These are phyloP conservation scores for Kalaharituber pfeilii DNA, from an alignment of 2,329 filamentous ascomycete genomes.

Conservation along the genomic window DNA sequence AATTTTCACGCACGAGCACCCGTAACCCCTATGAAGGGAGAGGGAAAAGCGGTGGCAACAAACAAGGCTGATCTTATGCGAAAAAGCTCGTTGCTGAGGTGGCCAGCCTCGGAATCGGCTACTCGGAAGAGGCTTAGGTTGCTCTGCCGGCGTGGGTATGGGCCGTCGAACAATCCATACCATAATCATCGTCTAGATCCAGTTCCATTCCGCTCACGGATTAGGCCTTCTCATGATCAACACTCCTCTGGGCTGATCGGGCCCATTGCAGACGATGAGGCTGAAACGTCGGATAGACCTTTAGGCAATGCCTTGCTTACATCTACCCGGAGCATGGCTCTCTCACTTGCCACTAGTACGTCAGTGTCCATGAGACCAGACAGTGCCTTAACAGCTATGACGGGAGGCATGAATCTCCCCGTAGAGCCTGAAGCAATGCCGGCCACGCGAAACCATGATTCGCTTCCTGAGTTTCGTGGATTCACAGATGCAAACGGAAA, in stretches of 20 bases:
- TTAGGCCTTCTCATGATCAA: constrained; percentile 37
- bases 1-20: constrained; percentile 15
- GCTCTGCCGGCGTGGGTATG: constrained; percentile 33
- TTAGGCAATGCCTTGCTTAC: constrained; percentile 29
- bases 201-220: constrained; percentile 33
- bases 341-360: constrained; percentile 46
- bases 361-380: constrained; percentile 47
- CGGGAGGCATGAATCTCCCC: constrained; percentile 18
- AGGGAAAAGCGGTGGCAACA: constrained; percentile 14
- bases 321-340: constrained; percentile 42
- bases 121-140: constrained; percentile 46
- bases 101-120: constrained; percentile 30
- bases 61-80: constrained; percentile 19
- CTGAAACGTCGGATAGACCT: constrained; percentile 24
- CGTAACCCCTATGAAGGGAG: constrained; percentile 18
- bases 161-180: constrained; percentile 30
- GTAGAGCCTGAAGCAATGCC: neutral
- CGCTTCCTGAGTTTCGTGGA: constrained; percentile 6
- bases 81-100: constrained; percentile 24
- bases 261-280: constrained; percentile 32
- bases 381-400: constrained; percentile 43
- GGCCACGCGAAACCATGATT: neutral
- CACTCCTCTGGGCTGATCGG: constrained; percentile 32
- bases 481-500: constrained; percentile 7
- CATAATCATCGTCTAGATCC: constrained; percentile 29